These are phyloP conservation scores for Diaporthe vaccinii DNA, from an alignment of 2,329 filamentous ascomycete species.

Conservation along the genomic window DNA sequence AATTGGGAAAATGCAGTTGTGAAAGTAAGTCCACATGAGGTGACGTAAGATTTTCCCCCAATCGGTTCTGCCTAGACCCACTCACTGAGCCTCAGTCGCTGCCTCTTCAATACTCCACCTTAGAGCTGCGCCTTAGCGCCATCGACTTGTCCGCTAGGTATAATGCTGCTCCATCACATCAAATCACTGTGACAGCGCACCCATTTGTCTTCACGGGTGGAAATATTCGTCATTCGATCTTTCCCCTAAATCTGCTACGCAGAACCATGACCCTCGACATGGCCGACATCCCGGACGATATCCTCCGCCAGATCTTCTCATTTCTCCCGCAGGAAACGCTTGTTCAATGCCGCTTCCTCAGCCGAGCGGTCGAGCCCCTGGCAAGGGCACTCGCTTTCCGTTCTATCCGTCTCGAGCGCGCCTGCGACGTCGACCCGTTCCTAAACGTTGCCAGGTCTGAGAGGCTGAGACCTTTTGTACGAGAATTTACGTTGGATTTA, in stretches of 20 bases:
- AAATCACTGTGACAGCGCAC: not conserved
- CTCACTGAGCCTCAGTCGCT: slow-evolving; percentile 6
- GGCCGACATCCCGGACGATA: slow-evolving; percentile 29
- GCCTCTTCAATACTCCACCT: slow-evolving; percentile 3
- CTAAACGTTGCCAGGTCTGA: slow-evolving; percentile 5
- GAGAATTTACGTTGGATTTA: slow-evolving; percentile 26
- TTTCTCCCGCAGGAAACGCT: slow-evolving; percentile 22
- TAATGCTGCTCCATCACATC: too few species aligned
- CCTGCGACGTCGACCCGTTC: not conserved
- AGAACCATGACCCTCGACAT: not conserved
- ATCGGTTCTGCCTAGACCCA: slow-evolving; percentile 9
- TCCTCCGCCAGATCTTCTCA: slow-evolving; percentile 16
- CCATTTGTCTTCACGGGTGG: not conserved
- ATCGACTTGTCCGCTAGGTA: not conserved
- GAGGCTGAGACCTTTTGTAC: slow-evolving; percentile 10
- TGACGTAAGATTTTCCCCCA: not conserved
- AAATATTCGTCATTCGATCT: not conserved
- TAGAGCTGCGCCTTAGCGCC: not conserved
- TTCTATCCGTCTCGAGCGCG: slow-evolving; percentile 17
- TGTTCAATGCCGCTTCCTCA: slow-evolving; percentile 22
- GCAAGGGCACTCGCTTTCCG: slow-evolving; percentile 24
- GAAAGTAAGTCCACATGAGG: not conserved
- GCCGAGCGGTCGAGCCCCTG: not conserved
- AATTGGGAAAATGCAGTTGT: not conserved
- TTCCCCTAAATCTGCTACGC: too few species aligned